These are phyloP conservation scores for Isabelozyma pseudorhagii DNA, from an alignment of 805 yeast species.

Conservation along the genomic window DNA sequence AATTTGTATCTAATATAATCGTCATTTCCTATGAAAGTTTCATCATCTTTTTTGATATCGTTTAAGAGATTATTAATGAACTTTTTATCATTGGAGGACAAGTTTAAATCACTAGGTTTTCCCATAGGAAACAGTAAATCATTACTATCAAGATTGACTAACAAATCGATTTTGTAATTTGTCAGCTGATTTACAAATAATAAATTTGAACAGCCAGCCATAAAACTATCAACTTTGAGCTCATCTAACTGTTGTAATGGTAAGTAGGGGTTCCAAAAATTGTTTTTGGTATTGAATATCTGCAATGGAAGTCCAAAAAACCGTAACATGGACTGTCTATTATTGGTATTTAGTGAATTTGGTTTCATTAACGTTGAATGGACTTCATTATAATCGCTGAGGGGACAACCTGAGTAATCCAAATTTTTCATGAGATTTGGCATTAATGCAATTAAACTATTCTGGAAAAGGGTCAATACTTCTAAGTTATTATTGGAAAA, in stretches of 20 bases:
- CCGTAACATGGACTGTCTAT: conserved; percentile 68
- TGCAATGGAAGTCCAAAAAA: conserved; percentile 89
- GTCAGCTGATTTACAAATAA: conserved; percentile 64
- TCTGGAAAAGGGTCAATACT: conserved; percentile 75
- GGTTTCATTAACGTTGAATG: conserved; percentile 53
- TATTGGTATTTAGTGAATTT: conserved; percentile 69
- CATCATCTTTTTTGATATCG: conserved; percentile 44
- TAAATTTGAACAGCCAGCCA: conserved; percentile 87
- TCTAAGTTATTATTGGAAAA: conserved; percentile 77
- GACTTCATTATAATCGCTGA: conserved; percentile 50
- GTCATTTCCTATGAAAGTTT: conserved; percentile 48
- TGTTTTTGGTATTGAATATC: conserved; percentile 75
- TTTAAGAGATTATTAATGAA: conserved; percentile 62
- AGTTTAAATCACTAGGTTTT: conserved; percentile 26
- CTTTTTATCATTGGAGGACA: conserved; percentile 55
- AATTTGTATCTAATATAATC: conserved; percentile 85
- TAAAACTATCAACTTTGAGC: conserved; percentile 60
- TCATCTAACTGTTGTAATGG: conserved; percentile 89
- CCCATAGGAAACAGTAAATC: conserved; percentile 42
- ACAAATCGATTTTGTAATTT: conserved; percentile 58
- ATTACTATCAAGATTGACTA: conserved; percentile 68
- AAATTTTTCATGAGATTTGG: conserved; percentile 76
- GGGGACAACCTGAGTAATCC: conserved; percentile 78
- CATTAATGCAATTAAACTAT: conserved; percentile 75
- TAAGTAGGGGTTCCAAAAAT: conserved; percentile 89